Base-by-base conservation (phyloP, 2,329 filamentous ascomycete species). In the Trichophyton schoenleinii region DNA sequence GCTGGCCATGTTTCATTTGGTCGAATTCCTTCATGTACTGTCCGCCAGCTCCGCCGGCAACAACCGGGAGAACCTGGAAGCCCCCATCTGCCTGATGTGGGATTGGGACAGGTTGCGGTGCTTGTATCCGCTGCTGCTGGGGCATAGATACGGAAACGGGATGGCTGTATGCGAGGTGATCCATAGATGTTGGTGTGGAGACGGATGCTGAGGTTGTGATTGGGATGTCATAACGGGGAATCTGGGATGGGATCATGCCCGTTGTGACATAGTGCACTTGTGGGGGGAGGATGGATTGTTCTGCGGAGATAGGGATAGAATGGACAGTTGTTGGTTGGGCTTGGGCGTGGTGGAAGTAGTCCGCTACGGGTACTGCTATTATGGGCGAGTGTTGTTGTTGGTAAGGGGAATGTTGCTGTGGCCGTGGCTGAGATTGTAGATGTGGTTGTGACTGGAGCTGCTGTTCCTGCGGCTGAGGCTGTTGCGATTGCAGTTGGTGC, bases 201-300 rank as follows among this genome's bases (percentile, higher is more conserved):
- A 44, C 41, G 4, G 41, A 7, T 18, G 44, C 22, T 15, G 22
- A 55, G 9, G 46, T 38, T 13, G 60, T 59, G 36, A 57, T 41
- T 7, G 58, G 61, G 44, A 64, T 52, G 36, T 64, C 61, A 44
- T 57, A 64, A 4, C 55, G 63, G 57, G 49, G 60, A 22, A 62
- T 60, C 41, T 63, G 63, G n/a, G 64, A 61, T 41, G 61, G 55
- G 20, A 63, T 60, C 9, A 64, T 60, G 31, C 57, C 57, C 20
- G 34, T 34, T 8, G 52, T 55, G 28, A 64, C 42, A 48, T 64
- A 65, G 44, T 61, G 62, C 11, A 65, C 55, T 48, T 64, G 62
- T 8, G 63, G 58, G n/a, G 59, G 53, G 9, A 65, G 18, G 20
- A 57, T 25, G 6, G 53, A 6, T 28, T 60, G 57, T 34, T 63